Base-by-base conservation (phyloP, 176 grass and related monocot genomes). In the Neostapfia colusana region DNA sequence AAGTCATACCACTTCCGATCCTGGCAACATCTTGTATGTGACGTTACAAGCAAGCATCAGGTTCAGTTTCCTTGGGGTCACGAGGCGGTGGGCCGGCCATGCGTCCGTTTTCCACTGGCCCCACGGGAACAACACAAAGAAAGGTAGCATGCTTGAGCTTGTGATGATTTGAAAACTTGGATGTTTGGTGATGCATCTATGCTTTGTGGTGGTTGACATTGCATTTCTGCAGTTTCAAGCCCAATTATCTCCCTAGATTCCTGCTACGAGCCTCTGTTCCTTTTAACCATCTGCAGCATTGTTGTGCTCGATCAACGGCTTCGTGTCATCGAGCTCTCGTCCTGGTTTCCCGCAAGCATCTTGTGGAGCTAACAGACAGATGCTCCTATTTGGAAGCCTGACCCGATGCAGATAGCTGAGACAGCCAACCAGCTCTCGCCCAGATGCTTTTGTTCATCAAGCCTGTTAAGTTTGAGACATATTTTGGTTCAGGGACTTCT, bases 161-260 rank as follows among this genome's bases (percentile, higher is more conserved):
- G 59, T 68, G 39, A 51, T 12, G 24, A 45, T 34, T 54, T 42
- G n/a, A 34, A 54, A 53, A 55, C 15, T 51, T 1, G 43, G 7
- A 54, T 25, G 73, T 56, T 70, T 76, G 64, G 70, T 70, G 84
- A 20, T 70, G 54, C 70, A 63, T 79, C 38, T 40, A 0, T 51
- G 17, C 17, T 42, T 57, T 59, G 69, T 69, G 17, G 73, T 57
- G 8, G 59, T 61, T 76, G 59, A 37, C 41, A 42, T 54, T 78
- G 36, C 31, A 15, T 31, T 76, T 31, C 57, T 43, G 46, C 37
- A 34, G 27, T 84, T 65, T 24, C 7, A 35, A 65, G 23, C 57
- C 38, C 43, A 18, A 77, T 78, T 41, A 79, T 83, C 67, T 37
- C 15, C 35, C 69, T 79, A 83, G 63, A 83, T 88, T 88, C 86